Conservation (phyloP, 163 green algal genomes). For the Coccomyxa subellipsoidea region DNA sequence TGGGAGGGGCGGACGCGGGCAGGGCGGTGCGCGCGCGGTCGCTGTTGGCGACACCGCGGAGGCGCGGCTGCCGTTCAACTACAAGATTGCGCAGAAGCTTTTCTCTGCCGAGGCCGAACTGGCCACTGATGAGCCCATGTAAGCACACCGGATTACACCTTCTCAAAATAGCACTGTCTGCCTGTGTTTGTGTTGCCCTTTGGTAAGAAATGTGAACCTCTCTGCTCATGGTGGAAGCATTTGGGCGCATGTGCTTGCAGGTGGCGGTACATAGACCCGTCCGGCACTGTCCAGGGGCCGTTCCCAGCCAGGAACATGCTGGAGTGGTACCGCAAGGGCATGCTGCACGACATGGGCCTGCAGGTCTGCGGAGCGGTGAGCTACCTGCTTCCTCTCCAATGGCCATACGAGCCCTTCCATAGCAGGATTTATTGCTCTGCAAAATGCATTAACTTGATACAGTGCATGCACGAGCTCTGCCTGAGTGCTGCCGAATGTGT, state of each 20-base stretch:
- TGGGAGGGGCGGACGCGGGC: background rate
- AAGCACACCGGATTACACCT: background rate
- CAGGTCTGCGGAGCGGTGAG: slow-evolving; percentile 26
- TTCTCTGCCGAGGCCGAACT: background rate
- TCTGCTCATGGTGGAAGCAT: background rate
- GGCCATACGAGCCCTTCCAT: too few species aligned
- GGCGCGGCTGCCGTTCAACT: background rate
- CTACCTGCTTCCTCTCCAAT: background rate
- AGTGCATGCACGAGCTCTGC: background rate
- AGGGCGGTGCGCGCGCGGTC: background rate
- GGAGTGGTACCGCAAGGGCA: slow-evolving; percentile 18
- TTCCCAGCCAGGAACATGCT: slow-evolving; percentile 25
- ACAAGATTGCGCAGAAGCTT: background rate
- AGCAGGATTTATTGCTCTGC: too few species aligned
- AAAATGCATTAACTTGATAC: too few species aligned
- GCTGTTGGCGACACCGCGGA: background rate
- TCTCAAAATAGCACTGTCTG: background rate
- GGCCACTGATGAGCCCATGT: slow-evolving; percentile 1
- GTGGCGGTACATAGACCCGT: slow-evolving; percentile 31
- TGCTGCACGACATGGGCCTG: slow-evolving; percentile 15
- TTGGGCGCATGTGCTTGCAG: background rate
- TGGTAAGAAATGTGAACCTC: background rate
- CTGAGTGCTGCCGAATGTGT: background rate
- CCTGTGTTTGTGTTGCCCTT: background rate
- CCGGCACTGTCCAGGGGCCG: slow-evolving; percentile 22